Evolutionary conservation across 2,329 filamentous ascomycete genomes (phyloP), one percentile per base, ranked within the genome.

Genomic region (Bipolaris victoriae): DNA sequence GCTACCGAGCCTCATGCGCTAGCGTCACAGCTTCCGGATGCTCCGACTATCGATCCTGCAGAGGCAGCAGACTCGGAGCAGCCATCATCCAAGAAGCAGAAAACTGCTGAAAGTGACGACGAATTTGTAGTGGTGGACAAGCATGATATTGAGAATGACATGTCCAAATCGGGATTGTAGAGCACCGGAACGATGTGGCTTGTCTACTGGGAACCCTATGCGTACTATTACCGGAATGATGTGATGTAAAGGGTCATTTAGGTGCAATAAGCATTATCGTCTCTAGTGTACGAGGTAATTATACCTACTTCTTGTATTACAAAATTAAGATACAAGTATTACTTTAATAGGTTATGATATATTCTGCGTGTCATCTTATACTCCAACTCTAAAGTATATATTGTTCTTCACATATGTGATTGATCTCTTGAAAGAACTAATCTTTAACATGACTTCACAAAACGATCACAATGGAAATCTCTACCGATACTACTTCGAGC

Each of bases 31-130:
- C 76, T 84, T 13, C 82, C 82, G 29, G 79, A 83, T 62, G 76
- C 79, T 15, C 81, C 82, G 3, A 82, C 78, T 10, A 65, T 75
- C 36, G 80, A 83, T 44, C 81, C 80, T 5, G 70, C 69, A n/a
- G 68, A 77, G 35, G 66, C 75, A n/a, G 78, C 74, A 22, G 69
- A 81, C 65, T 77, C 79, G 18, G 26, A 59, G 16, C 55, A 66
- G 26, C 67, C 65, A 3, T 76, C 77, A 13, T 57, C 76, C 43
- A 84, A 84, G 72, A 83, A 80, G 69, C 76, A 77, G 61, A 84
- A 81, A 73, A 68, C 68, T 37, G 66, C 73, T 9, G 61, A 63
- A 4, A 52, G 57, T 5, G 73, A 73, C 1, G 71, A 75, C 26
- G 73, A 74, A 37, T 75, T 73, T 31, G 69, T 73, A 0, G 61